A percentile compares a stretch with the other conserved stretches of the same genome.
These are phyloP conservation scores for Monosporascus sp. DNA, from an alignment of 2,329 filamentous ascomycete genomes.

Conservation along the genomic window DNA sequence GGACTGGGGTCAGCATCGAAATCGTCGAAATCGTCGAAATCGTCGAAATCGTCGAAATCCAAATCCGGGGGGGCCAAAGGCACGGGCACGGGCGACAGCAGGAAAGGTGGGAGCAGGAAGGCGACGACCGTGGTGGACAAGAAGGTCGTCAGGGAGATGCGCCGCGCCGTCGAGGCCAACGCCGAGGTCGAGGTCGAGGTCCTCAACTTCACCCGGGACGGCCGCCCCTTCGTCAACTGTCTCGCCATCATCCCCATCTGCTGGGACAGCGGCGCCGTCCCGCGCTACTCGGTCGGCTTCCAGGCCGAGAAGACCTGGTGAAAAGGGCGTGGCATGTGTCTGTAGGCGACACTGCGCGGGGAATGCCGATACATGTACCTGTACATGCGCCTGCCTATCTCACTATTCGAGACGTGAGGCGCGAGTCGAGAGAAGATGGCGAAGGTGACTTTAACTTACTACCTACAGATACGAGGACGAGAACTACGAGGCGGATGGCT, in stretches of 20 bases:
- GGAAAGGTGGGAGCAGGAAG: background rate
- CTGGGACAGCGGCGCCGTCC: constrained; percentile 54
- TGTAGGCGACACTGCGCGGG: background rate
- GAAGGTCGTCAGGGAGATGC: constrained; percentile 53
- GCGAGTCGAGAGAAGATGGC: too few species aligned
- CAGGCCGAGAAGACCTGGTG: constrained; percentile 50
- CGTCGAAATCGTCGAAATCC: too few species aligned
- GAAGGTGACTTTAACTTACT: too few species aligned
- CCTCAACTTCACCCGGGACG: constrained; percentile 78
- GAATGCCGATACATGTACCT: background rate
- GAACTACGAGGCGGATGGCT: too few species aligned
- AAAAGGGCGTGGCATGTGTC: background rate
- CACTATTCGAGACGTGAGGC: too few species aligned
- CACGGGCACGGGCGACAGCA: background rate
- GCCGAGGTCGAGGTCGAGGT: constrained; percentile 48
- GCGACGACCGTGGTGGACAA: constrained; percentile 50
- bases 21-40: too few species aligned
- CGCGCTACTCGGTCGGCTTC: constrained; percentile 75
- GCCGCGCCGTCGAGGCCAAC: constrained; percentile 37
- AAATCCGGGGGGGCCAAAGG: background rate
- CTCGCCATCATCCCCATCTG: constrained; percentile 79
- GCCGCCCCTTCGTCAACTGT: constrained; percentile 73
- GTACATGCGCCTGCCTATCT: too few species aligned
- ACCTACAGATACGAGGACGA: too few species aligned
- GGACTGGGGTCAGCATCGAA: too few species aligned